Evolutionary conservation across 78 protist genomes (phyloP).

Genomic region (Planoprotostelium fungivorum): DNA sequence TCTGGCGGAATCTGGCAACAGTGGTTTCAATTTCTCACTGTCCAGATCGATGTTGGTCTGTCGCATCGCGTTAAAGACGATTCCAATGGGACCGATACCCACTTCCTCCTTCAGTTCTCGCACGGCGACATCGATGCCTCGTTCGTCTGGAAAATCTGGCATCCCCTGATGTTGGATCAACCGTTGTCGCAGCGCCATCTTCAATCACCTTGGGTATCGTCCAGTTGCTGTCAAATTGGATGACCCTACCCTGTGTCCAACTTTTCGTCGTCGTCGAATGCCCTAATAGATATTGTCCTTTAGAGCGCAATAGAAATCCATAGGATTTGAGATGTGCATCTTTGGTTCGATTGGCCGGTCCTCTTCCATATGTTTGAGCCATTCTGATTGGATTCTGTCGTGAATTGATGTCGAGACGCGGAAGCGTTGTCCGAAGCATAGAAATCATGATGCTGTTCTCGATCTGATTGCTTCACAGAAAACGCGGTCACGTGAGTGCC

Average conservation of each 20-base stretch:
- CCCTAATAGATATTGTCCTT: not conserved
- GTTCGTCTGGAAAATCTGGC: not conserved
- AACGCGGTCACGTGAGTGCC: too few species aligned
- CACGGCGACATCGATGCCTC: not conserved
- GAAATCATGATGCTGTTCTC: too few species aligned
- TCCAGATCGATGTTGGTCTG: not conserved
- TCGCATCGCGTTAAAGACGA: not conserved
- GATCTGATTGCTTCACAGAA: too few species aligned
- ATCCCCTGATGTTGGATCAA: too few species aligned
- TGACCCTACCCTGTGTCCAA: not conserved
- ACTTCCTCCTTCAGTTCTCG: not conserved
- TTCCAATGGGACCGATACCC: not conserved
- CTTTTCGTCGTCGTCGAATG: not conserved
- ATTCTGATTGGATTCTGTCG: too few species aligned
- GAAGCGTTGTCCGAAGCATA: too few species aligned
- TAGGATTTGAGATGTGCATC: not conserved
- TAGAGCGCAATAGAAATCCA: not conserved
- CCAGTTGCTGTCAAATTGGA: not conserved
- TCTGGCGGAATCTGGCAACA: not conserved
- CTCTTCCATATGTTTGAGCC: too few species aligned
- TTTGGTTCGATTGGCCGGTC: too few species aligned
- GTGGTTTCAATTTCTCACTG: not conserved
- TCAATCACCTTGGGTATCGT: not conserved
- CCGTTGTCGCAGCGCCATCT: too few species aligned
- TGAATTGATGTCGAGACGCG: too few species aligned